Base-by-base conservation (phyloP, 2,329 filamentous ascomycete genomes). In the Allantophomopsis cytisporea region DNA sequence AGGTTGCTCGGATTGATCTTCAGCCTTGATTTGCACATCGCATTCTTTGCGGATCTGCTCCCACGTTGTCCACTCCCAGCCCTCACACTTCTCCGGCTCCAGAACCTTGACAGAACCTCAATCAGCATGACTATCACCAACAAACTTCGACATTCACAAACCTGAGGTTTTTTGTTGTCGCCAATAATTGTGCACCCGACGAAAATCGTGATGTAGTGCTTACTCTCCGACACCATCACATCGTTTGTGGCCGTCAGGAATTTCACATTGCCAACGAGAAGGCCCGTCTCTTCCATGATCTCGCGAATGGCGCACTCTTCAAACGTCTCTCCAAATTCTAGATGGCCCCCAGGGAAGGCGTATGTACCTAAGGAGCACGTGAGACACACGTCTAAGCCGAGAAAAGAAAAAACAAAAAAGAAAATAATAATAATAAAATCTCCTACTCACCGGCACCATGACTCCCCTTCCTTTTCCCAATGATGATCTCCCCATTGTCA, bases 131-230 rank as follows among this genome's bases (percentile, higher is more conserved):
- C 3, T 30, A 35, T 14, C 23, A 31, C 17, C 13, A 35, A 4
- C 56, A 38, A 15, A 58, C 31, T 43, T 52, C 42, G 5, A 48
- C 57, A 13, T 7, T 6, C 12, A 15, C 65, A 50, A 42, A 81
- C 78, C 63, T 66, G 40, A 0, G 80, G 70, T 45, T 71, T 55
- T 18, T 65, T 64, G 0, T 50, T 46, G 13, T 65, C 60, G 18
- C 73, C 65, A 0, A 59, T 51, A 47, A 73, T 60, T 35, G 57
- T 58, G 33, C 71, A 75, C 1, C 62, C 60, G 44, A 85, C 71
- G 47, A 83, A 87, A 2, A 86, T 55, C 0, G 83, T 88, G 38
- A 86, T 65, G 51, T 88, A 89, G 53, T 89, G 83, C 56, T 78
- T 83, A 0, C 58, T 58, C n/a, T 69, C 66, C 0, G 53, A 51